Evolutionary conservation across 225 moss, liverwort and hornwort genomes (phyloP).

Genomic region (Asterella californica): DNA sequence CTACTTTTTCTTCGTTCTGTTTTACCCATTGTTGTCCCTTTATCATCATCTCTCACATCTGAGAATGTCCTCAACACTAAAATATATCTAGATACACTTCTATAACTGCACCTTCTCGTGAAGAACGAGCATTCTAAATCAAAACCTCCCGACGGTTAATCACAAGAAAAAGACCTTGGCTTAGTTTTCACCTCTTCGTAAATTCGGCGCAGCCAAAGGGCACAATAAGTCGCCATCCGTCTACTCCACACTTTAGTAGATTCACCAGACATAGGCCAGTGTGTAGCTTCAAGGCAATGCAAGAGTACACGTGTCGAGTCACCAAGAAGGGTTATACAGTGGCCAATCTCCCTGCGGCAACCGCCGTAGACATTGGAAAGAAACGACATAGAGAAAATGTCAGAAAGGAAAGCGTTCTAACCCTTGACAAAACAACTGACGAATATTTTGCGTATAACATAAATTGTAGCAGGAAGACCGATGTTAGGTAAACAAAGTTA

Average conservation of each 20-base stretch:
- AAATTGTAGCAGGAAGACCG: no score
- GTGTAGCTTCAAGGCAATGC: slow-evolving; percentile 61
- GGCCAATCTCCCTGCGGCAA: slow-evolving; percentile 75
- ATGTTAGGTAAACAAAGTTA: background rate
- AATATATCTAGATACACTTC: background rate
- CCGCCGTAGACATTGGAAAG: no score
- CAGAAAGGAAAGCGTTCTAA: background rate
- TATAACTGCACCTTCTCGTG: background rate
- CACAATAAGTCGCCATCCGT: slow-evolving; percentile 61
- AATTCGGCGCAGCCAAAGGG: slow-evolving; percentile 83
- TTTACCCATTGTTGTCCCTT: background rate
- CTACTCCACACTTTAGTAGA: slow-evolving; percentile 35
- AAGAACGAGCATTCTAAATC: background rate
- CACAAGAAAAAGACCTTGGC: no score
- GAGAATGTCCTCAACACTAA: background rate
- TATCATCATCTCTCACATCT: background rate
- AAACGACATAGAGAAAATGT: background rate
- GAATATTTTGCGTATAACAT: no score
- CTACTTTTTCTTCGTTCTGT: background rate
- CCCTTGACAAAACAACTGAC: no score
- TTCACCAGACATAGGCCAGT: slow-evolving; percentile 49
- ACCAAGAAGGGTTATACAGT: slow-evolving; percentile 80
- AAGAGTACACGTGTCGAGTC: slow-evolving; percentile 75
- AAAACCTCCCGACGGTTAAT: no score
- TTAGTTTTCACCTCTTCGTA: slow-evolving; percentile 91